Evolutionary conservation across 176 grass and related monocot species (phyloP).

Genomic region (Alopecurus myosuroides): DNA sequence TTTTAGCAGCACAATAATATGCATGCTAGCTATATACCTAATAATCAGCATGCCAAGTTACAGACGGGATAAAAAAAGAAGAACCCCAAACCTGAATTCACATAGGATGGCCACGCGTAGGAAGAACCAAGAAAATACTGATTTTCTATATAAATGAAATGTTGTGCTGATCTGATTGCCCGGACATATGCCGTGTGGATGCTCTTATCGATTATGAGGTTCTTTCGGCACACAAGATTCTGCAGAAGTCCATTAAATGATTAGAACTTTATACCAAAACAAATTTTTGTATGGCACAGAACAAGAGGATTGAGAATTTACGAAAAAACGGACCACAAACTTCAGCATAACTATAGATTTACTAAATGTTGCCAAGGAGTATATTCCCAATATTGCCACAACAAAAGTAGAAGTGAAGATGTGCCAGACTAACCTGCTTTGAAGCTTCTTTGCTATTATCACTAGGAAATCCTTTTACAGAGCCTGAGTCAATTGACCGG

Average conservation of each 20-base stretch:
- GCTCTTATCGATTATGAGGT: conserved; percentile 91
- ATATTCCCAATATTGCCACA: not conserved
- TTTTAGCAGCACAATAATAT: not conserved
- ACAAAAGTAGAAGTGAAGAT: not conserved
- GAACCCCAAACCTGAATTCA: conserved; percentile 57
- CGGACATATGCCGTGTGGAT: conserved; percentile 94
- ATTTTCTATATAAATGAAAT: conserved; percentile 99
- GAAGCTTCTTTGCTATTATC: conserved; percentile 51
- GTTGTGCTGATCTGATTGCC: conserved; percentile 93
- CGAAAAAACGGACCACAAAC: not conserved
- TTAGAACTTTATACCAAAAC: not conserved
- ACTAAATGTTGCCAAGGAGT: not conserved
- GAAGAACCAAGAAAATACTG: conserved; percentile 99
- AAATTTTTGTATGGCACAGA: conserved; percentile 10
- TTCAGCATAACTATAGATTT: not conserved
- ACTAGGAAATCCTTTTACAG: conserved; percentile 88
- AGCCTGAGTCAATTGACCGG: conserved; percentile 95
- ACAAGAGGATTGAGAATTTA: not conserved
- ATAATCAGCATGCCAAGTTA: not conserved
- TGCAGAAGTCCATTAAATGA: conserved; percentile 31
- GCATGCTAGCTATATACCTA: not conserved
- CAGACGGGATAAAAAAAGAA: not conserved
- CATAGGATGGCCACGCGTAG: conserved; percentile 79
- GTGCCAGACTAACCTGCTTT: conserved; percentile 48
- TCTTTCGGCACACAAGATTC: conserved; percentile 89